Percentiles rank a stretch among this genome's conserved stretches.
Conservation (phyloP, 768 basidiomycete species). For the Imleria badia region DNA sequence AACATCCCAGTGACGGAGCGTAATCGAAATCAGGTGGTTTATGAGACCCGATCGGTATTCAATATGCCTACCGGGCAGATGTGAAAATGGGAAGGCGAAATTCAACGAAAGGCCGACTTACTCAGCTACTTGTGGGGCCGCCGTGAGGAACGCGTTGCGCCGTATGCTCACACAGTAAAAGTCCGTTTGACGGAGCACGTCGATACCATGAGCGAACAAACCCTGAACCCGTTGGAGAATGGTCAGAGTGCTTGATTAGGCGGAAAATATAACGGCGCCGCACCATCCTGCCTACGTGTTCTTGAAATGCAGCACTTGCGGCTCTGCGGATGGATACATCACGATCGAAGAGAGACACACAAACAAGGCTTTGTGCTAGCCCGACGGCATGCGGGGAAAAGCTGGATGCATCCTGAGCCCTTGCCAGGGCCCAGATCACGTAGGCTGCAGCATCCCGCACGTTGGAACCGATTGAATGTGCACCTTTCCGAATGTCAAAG, state of each 20-base stretch:
- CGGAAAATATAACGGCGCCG: constrained; percentile 26
- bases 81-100: constrained; percentile 8
- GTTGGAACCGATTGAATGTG: constrained; percentile 91
- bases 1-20: constrained; percentile 87
- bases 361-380: constrained; percentile 72
- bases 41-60: constrained; percentile 74
- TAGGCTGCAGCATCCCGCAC: constrained; percentile 96
- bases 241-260: constrained; percentile 12
- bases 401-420: constrained; percentile 61
- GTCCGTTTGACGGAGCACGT: constrained; percentile 87
- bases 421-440: constrained; percentile 91
- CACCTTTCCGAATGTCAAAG: constrained; percentile 89
- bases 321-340: constrained; percentile 94
- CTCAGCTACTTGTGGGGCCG: constrained; percentile 86
- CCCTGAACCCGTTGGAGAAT: constrained; percentile 48
- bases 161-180: constrained; percentile 91
- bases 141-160: constrained; percentile 78
- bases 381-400: constrained; percentile 59
- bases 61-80: constrained; percentile 51
- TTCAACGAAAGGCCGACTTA: constrained; percentile 41
- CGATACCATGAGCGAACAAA: constrained; percentile 91
- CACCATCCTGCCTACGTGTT: constrained; percentile 93
- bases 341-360: constrained; percentile 84
- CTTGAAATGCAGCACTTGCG: constrained; percentile 97
- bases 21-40: constrained; percentile 70